Evolutionary conservation across 1,284 basidiomycete species (phyloP).

Genomic region (Tremellales sp.): DNA sequence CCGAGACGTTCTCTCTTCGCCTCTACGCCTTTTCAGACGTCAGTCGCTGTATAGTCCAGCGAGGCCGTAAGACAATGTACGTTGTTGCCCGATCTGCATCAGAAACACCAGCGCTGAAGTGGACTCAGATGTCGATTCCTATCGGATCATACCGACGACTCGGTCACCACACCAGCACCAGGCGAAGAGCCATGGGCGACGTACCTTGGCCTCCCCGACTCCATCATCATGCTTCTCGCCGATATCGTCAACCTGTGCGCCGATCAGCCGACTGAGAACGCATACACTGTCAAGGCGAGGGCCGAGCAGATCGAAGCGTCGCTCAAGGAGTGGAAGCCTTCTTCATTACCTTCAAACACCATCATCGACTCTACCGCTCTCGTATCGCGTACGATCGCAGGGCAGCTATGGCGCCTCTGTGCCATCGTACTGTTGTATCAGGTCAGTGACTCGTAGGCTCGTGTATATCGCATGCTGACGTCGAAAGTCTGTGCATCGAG

Average conservation of each 20-base stretch:
- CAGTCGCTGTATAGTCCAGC: conserved; percentile 27
- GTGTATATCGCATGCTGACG: too few relatives aligned
- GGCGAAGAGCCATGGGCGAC: conserved; percentile 27
- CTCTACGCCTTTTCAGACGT: conserved; percentile 27
- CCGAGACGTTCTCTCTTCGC: conserved; percentile 21
- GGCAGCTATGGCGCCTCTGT: conserved; percentile 23
- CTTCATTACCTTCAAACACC: conserved; percentile 3
- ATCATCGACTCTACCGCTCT: conserved; percentile 18
- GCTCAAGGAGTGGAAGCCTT: conserved; percentile 16
- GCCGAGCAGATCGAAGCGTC: conserved; percentile 24
- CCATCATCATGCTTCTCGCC: conserved; percentile 27
- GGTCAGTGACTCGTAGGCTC: too few relatives aligned
- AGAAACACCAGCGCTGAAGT: conserved; percentile 20
- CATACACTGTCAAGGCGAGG: conserved; percentile 12
- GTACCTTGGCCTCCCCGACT: conserved; percentile 31
- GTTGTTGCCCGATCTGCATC: neutral
- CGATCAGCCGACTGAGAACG: conserved; percentile 7
- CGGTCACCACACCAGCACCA: neutral
- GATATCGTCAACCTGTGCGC: conserved; percentile 30
- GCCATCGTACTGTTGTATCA: conserved; percentile 25
- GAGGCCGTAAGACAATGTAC: conserved; percentile 23
- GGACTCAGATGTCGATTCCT: conserved; percentile 2
- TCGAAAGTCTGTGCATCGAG: conserved; percentile 21
- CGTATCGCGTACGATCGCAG: conserved; percentile 25
- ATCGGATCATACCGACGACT: neutral